phyloP scores from a whole-genome alignment of 306 rosid genomes.

The Quercus variabilis region DNA sequence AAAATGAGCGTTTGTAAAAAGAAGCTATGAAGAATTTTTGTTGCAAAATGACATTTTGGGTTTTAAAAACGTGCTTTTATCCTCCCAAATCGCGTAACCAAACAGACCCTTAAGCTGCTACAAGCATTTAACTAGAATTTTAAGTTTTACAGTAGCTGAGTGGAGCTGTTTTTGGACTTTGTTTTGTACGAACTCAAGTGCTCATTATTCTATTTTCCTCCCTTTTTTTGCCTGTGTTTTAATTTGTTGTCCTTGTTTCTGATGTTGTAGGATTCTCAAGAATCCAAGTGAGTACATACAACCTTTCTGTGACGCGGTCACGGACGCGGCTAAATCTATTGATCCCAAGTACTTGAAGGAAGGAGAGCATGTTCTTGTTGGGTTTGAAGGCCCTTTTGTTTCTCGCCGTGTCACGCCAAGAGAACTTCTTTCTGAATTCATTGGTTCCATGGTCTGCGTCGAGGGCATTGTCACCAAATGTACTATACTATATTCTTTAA shows the following conservation, averaged over 20 bases:
- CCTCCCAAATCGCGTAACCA: too few species aligned
- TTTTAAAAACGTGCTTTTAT: too few species aligned
- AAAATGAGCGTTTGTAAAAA: too few species aligned
- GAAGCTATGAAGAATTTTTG: neutral
- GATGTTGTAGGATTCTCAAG: conserved; percentile 57
- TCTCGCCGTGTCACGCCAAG: conserved; percentile 90
- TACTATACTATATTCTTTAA: conserved; percentile 17
- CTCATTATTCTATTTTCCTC: neutral
- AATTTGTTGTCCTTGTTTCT: neutral
- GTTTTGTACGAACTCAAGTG: neutral
- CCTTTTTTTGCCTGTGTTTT: neutral
- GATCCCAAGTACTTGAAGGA: conserved; percentile 77
- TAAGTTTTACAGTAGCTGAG: neutral
- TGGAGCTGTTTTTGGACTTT: neutral
- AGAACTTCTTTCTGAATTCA: conserved; percentile 81
- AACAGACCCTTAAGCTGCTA: too few species aligned
- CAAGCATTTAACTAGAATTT: too few species aligned
- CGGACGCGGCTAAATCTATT: conserved; percentile 69
- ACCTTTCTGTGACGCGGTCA: conserved; percentile 84
- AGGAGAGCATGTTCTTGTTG: conserved; percentile 86
- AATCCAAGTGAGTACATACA: conserved; percentile 88
- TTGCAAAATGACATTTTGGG: too few species aligned
- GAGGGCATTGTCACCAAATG: conserved; percentile 96
- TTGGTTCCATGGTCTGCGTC: conserved; percentile 94
- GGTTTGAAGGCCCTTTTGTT: conserved; percentile 90